phyloP scores from a whole-genome alignment of 805 yeast genomes.

The Candida easanensis region DNA sequence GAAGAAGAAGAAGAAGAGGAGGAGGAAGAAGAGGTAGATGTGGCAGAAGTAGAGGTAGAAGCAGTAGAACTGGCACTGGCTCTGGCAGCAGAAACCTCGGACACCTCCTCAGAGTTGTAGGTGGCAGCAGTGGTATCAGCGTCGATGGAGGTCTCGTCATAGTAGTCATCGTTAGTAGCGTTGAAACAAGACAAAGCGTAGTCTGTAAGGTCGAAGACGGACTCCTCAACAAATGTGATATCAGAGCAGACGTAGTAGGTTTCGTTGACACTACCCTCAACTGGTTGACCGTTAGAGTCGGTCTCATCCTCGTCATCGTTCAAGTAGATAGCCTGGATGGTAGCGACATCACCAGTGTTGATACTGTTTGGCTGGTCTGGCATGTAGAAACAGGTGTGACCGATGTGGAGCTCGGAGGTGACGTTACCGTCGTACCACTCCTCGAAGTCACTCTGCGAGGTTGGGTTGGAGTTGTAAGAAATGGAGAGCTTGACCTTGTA shows the following conservation, averaged over 20 bases:
- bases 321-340: constrained; percentile 41
- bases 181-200: constrained; percentile 39
- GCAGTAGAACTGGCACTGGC: constrained; percentile 20
- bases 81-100: constrained; percentile 19
- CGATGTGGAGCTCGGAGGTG: constrained; percentile 38
- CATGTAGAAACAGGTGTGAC: constrained; percentile 45
- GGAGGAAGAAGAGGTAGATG: constrained; percentile 16
- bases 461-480: constrained; percentile 39
- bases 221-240: constrained; percentile 40
- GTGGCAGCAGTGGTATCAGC: constrained; percentile 22
- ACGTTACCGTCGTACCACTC: constrained; percentile 38
- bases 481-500: constrained; percentile 40
- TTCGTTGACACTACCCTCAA: constrained; percentile 36
- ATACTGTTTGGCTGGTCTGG: constrained; percentile 40
- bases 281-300: constrained; percentile 29
- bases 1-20: constrained; percentile 16
- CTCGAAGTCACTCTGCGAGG: constrained; percentile 37
- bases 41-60: constrained; percentile 10
- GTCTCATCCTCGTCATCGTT: constrained; percentile 30
- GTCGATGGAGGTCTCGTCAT: constrained; percentile 31
- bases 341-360: constrained; percentile 39
- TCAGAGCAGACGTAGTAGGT: constrained; percentile 48
- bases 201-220: constrained; percentile 35
- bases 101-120: constrained; percentile 17
- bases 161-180: constrained; percentile 38